Base-by-base conservation (phyloP, 2,329 filamentous ascomycete genomes). In the Sporothrix variecibatus region DNA sequence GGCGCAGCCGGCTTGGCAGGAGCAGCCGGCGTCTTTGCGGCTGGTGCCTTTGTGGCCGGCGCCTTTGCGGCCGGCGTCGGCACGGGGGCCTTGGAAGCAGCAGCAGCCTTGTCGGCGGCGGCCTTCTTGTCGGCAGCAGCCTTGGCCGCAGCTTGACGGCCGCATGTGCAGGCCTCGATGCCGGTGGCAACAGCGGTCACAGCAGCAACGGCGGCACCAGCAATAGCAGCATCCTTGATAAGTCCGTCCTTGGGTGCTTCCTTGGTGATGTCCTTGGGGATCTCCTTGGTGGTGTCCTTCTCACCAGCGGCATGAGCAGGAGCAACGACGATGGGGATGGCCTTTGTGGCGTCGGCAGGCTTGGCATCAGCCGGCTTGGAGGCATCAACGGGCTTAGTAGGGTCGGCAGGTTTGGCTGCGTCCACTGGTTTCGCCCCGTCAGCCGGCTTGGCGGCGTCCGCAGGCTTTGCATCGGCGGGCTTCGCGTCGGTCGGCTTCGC, bases 151-250 rank as follows among this genome's bases (percentile, higher is more conserved):
- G 34, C 23, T 17, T 43, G 34, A 38, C 62, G 62, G 28, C 62
- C 62, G 17, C 62, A 65, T 17, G 62, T 65, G n/a, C 62, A 65
- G 20, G 62, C 38, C 62, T 65, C 62, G 17, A 43, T 65, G 62
- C 34, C 62, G 1, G 34, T 65, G 34, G 62, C 62, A n/a, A 26
- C 17, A 7, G 11, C 9, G 2, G 34, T 28, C 1, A 34, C 58
- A 20, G 26, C 7, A 28, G 51, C 51, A 20, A 56, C 51, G 1
- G 8, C n/a, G 4, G 17, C 58, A 20, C 15, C 58, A 38, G 58
- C 28, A 4, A 34, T 31, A 17, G 58, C 58, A 38, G 31, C 17
- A 20, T 38, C 31, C 31, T 62, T 62, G 58, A 15, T 12, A n/a
- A 28, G 23, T 7, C 23, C 23, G 31, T 62, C 58, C 17, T 62